Conservation (phyloP, 2,329 filamentous ascomycete species). For the Verticillium klebahnii region DNA sequence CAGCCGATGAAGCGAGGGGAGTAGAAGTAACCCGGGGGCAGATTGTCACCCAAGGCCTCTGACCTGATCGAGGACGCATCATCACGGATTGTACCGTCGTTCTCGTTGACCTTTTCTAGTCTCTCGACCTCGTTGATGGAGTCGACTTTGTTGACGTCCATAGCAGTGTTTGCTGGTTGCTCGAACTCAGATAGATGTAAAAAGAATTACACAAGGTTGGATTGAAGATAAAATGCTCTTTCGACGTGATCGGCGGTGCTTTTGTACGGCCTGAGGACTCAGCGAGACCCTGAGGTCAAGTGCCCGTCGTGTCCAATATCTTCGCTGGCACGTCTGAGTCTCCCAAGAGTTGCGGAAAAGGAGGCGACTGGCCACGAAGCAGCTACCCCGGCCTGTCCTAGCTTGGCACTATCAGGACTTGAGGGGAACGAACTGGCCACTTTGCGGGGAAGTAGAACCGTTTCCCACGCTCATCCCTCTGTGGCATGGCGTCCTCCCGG, state of each 20-base stretch:
- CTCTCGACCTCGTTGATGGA: slow-evolving; percentile 7
- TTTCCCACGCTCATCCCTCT: not conserved
- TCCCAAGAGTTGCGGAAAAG: not conserved
- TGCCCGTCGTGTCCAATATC: too few relatives aligned
- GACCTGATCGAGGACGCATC: slow-evolving; percentile 27
- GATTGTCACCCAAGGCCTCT: slow-evolving; percentile 26
- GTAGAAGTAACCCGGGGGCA: slow-evolving; percentile 31
- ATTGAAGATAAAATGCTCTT: too few relatives aligned
- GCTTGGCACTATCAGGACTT: not conserved
- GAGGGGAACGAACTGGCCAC: not conserved
- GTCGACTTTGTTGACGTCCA: slow-evolving; percentile 15
- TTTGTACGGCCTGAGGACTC: too few relatives aligned
- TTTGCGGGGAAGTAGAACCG: not conserved
- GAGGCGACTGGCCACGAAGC: not conserved
- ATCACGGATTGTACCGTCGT: slow-evolving; percentile 13
- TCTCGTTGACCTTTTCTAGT: slow-evolving; percentile 1
- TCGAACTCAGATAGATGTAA: too few relatives aligned
- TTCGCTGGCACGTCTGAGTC: too few relatives aligned
- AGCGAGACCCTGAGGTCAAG: too few relatives aligned
- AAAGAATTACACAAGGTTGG: too few relatives aligned
- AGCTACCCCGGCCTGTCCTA: not conserved
- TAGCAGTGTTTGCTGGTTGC: not conserved
- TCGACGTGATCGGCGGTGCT: too few relatives aligned
- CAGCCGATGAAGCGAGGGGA: slow-evolving; percentile 27
- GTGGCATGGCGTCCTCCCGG: not conserved